Evolutionary conservation across 345 rosid genomes (phyloP).

Genomic region (Hypericum androsaemum): DNA sequence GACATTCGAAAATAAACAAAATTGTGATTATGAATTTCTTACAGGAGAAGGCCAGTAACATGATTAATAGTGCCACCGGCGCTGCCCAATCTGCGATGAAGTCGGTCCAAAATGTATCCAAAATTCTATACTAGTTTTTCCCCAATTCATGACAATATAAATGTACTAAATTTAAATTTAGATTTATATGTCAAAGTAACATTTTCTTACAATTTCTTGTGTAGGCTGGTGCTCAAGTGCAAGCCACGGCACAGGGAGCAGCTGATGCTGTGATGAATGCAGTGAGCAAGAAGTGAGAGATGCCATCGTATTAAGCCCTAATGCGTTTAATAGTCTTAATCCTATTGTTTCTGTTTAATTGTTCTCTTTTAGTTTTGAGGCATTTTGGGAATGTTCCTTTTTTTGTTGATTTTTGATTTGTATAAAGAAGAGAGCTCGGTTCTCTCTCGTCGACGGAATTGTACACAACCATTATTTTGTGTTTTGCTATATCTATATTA

Average conservation of each 20-base stretch:
- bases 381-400: background rate
- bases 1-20: background rate
- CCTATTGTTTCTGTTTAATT: background rate
- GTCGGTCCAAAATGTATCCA: slow-evolving; percentile 39
- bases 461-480: background rate
- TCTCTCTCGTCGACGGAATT: background rate
- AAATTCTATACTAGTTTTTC: background rate
- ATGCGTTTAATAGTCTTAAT: background rate
- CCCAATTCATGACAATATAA: background rate
- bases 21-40: background rate
- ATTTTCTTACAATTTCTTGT: background rate
- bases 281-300: slow-evolving; percentile 14
- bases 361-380: no score
- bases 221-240: slow-evolving; percentile 53
- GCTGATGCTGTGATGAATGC: slow-evolving; percentile 56
- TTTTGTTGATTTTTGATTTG: background rate
- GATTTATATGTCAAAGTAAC: background rate
- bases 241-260: slow-evolving; percentile 49
- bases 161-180: background rate
- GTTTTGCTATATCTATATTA: background rate
- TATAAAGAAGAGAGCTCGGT: slow-evolving; percentile 12
- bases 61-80: slow-evolving; percentile 47
- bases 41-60: slow-evolving; percentile 49
- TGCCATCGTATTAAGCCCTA: slow-evolving; percentile 4
- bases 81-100: slow-evolving; percentile 64